A percentile compares a stretch with the other conserved stretches of the same genome.
Evolutionary conservation across 2,329 filamentous ascomycete species (phyloP).

Genomic region (Colletotrichum liriopes): DNA sequence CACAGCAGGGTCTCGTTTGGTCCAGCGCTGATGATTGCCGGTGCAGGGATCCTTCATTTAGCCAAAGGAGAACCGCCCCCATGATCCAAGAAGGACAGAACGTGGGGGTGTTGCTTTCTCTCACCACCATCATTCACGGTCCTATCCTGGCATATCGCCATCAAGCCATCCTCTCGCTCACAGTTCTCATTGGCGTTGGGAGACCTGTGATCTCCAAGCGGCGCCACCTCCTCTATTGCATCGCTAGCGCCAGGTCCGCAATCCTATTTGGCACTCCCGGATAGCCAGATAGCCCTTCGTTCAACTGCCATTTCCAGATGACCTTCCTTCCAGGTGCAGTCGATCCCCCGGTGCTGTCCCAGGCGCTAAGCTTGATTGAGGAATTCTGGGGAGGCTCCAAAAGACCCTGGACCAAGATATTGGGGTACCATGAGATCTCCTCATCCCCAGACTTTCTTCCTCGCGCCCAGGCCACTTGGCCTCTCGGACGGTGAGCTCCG

Average conservation of each 20-base stretch:
- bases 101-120: conserved; percentile 38
- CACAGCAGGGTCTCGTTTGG: conserved; percentile 24
- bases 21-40: conserved; percentile 2
- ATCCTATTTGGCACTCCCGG: conserved; percentile 8
- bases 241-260: conserved; percentile 14
- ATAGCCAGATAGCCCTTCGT: conserved; percentile 3
- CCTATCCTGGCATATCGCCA: conserved; percentile 21
- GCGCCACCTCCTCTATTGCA: conserved; percentile 22
- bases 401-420: conserved; percentile 32
- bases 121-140: conserved; percentile 12
- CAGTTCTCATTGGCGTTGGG: conserved; percentile 15
- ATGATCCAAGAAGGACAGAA: conserved; percentile 14
- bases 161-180: conserved; percentile 9
- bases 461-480: conserved; percentile 15
- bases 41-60: conserved; percentile 25
- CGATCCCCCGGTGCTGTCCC: conserved; percentile 25
- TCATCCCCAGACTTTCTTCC: conserved; percentile 22
- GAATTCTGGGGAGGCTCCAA: conserved; percentile 31
- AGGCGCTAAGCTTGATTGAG: conserved; percentile 34
- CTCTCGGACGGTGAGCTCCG: conserved; percentile 23
- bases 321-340: conserved; percentile 28
- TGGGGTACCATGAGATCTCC: conserved; percentile 38
- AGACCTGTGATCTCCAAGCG: conserved; percentile 10
- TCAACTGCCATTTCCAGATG: conserved; percentile 32
- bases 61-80: conserved; percentile 7